These are phyloP conservation scores for Tephrocybe sp. DNA, from an alignment of 768 basidiomycete species.

Conservation along the genomic window DNA sequence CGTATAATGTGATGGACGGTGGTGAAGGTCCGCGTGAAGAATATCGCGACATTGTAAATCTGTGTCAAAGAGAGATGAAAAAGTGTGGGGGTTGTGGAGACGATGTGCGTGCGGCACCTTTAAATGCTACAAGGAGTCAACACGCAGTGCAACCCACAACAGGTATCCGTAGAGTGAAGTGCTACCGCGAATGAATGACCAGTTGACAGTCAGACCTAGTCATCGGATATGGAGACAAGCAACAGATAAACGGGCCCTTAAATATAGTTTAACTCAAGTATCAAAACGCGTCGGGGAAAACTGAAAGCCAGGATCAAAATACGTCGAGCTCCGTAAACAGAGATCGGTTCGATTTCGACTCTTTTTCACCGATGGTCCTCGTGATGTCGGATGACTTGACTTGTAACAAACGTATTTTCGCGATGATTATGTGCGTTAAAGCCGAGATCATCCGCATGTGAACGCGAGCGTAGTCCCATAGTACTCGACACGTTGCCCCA, in stretches of 20 bases:
- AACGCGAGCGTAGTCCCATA: not conserved
- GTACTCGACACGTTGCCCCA: not conserved
- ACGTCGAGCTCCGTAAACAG: not conserved
- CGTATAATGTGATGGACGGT: constrained; percentile 63
- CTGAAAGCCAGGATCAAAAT: not conserved
- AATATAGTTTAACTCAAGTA: not conserved
- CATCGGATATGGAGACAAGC: constrained; percentile 3
- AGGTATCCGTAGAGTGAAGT: not conserved
- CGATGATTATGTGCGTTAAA: not conserved
- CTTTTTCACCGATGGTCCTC: constrained; percentile 1
- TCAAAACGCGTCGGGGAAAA: constrained; percentile 4
- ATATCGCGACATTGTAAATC: constrained; percentile 17
- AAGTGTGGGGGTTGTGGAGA: not conserved
- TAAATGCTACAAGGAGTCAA: constrained; percentile 5
- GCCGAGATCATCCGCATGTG: not conserved
- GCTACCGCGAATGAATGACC: not conserved
- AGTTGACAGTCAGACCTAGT: constrained; percentile 12
- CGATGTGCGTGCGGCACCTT: not conserved
- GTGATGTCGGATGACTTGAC: not conserved
- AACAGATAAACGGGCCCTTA: constrained; percentile 3
- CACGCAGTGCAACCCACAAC: not conserved
- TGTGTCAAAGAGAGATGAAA: not conserved
- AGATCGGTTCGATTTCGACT: not conserved
- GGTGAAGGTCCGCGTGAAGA: constrained; percentile 21
- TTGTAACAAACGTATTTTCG: not conserved